Conservation (phyloP, 306 rosid species). For the Sicyos edulis region DNA sequence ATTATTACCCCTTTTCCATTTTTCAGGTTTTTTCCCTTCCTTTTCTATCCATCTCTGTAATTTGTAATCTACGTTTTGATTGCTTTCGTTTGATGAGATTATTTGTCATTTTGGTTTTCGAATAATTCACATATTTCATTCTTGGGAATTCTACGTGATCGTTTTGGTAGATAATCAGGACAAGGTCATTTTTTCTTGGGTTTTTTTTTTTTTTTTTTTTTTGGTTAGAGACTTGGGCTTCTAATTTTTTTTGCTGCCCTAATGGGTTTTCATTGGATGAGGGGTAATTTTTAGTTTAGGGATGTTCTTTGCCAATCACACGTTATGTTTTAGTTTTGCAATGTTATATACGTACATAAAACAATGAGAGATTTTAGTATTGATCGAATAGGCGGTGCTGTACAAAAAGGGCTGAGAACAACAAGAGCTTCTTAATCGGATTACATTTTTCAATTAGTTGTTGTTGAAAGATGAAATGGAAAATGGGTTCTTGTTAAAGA, state of each 20-base stretch:
- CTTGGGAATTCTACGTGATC: neutral
- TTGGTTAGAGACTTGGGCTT: neutral
- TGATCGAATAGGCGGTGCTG: too few relatives aligned
- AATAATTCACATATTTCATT: neutral
- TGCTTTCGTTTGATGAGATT: neutral
- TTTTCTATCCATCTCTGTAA: neutral
- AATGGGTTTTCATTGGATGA: neutral
- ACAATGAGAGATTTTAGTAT: too few relatives aligned
- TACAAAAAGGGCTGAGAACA: too few relatives aligned
- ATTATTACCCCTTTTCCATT: neutral
- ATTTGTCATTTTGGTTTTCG: neutral
- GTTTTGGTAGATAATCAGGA: conserved; percentile 8
- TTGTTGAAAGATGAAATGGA: too few relatives aligned
- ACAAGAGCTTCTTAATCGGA: too few relatives aligned
- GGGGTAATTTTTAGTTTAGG: too few relatives aligned
- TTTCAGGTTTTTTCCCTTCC: neutral
- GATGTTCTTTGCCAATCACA: too few relatives aligned
- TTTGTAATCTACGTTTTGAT: neutral
- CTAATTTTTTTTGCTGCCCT: conserved; percentile 15
- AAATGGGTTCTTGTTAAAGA: too few relatives aligned
- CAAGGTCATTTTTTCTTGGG: neutral
- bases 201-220: neutral
- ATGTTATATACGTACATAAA: too few relatives aligned
- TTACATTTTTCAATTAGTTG: too few relatives aligned
- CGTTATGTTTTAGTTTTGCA: too few relatives aligned